Percentiles rank a stretch among this genome's conserved stretches.
Conservation (phyloP, 2,329 filamentous ascomycete genomes). For the Fusarium chuoi region DNA sequence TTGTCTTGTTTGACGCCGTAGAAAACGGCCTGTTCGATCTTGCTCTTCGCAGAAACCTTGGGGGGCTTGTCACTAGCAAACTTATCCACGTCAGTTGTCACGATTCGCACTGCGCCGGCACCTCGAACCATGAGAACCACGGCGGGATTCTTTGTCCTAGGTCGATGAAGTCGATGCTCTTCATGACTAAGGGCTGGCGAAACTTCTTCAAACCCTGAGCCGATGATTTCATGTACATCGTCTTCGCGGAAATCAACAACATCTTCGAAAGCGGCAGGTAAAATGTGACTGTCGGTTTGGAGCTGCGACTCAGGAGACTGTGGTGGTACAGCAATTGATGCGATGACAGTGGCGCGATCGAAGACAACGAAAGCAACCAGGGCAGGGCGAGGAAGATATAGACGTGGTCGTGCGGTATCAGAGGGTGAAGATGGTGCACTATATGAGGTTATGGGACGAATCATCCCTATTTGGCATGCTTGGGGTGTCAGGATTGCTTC, state of each 20-base stretch:
- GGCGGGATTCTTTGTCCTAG: slow-evolving; percentile 70
- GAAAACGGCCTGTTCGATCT: slow-evolving; percentile 94
- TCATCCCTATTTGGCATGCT: slow-evolving; percentile 67
- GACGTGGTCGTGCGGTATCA: slow-evolving; percentile 63
- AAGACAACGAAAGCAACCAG: slow-evolving; percentile 87
- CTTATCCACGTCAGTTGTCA: slow-evolving; percentile 67
- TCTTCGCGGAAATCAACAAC: slow-evolving; percentile 80
- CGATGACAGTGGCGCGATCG: slow-evolving; percentile 78
- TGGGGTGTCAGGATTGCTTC: slow-evolving; percentile 71
- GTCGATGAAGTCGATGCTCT: slow-evolving; percentile 60
- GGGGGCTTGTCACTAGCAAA: slow-evolving; percentile 68
- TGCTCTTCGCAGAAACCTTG: slow-evolving; percentile 82
- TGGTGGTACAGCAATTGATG: slow-evolving; percentile 74
- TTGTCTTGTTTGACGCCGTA: slow-evolving; percentile 85
- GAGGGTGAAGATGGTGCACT: slow-evolving; percentile 59
- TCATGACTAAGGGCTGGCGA: slow-evolving; percentile 51
- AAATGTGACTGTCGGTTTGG: slow-evolving; percentile 70
- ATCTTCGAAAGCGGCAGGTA: slow-evolving; percentile 82
- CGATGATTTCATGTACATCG: slow-evolving; percentile 70
- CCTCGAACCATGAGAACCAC: slow-evolving; percentile 71
- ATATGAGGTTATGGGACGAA: slow-evolving; percentile 75
- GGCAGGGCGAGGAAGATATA: slow-evolving; percentile 82
- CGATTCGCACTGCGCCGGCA: slow-evolving; percentile 69
- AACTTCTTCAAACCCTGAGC: slow-evolving; percentile 72
- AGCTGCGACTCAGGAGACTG: slow-evolving; percentile 82